phyloP scores from a whole-genome alignment of 2,329 filamentous ascomycete species.

The Ophiostoma populinum region DNA sequence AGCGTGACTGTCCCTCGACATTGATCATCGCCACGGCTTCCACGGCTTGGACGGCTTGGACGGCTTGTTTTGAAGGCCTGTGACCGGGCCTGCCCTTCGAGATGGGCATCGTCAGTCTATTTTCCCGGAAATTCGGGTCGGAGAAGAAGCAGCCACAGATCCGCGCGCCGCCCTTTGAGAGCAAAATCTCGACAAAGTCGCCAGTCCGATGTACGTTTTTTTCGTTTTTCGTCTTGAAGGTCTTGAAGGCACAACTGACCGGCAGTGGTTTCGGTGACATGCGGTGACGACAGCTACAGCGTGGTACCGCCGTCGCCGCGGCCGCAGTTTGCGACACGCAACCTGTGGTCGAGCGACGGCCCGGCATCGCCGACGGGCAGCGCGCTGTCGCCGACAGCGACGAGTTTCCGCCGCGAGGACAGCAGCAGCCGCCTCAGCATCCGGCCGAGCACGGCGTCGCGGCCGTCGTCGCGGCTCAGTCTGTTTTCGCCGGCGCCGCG shows the following conservation, averaged over 20 bases:
- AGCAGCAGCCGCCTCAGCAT: slow-evolving; percentile 10
- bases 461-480: neutral
- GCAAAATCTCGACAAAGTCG: slow-evolving; percentile 8
- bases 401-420: slow-evolving; percentile 13
- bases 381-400: neutral
- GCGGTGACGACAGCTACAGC: neutral
- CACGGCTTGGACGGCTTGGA: too few species aligned
- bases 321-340: too few species aligned
- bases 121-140: slow-evolving; percentile 13
- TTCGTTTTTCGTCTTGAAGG: neutral
- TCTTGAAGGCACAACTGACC: neutral
- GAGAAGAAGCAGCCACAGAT: slow-evolving; percentile 10
- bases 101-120: slow-evolving; percentile 19
- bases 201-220: slow-evolving; percentile 13
- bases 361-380: neutral
- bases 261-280: neutral
- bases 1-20: too few species aligned
- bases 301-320: too few species aligned
- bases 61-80: too few species aligned
- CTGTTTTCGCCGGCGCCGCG: too few species aligned
- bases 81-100: slow-evolving; percentile 5
- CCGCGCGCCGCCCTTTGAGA: slow-evolving; percentile 13
- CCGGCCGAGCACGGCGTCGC: slow-evolving; percentile 21
- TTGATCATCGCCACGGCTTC: too few species aligned
- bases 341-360: too few species aligned